A percentile compares a stretch with the other conserved stretches of the same genome.
Evolutionary conservation across 169 alveolate genomes (phyloP).

Genomic region (Plasmodium chabaudi): DNA sequence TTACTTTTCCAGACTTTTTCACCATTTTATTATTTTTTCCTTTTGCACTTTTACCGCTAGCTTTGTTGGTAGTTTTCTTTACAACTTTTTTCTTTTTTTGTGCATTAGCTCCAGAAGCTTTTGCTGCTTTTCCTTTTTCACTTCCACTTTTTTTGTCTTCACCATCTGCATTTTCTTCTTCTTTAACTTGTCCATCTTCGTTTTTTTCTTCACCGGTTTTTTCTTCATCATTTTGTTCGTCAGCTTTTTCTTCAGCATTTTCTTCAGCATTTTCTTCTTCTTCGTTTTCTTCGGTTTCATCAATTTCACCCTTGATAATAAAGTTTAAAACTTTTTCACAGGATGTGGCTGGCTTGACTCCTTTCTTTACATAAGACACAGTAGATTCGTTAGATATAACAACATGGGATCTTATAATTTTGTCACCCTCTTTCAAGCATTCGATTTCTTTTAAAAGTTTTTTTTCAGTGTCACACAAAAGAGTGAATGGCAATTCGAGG

Average conservation of each 20-base stretch:
- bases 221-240: background rate
- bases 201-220: background rate
- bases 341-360: conserved; percentile 79
- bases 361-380: conserved; percentile 79
- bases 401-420: conserved; percentile 78
- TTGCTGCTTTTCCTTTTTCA: background rate
- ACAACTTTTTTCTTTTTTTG: conserved; percentile 2
- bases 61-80: background rate
- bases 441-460: conserved; percentile 76
- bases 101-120: background rate
- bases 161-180: background rate
- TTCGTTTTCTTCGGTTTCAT: conserved; percentile 1
- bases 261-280: conserved; percentile 5
- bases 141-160: background rate
- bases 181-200: background rate
- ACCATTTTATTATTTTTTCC: conserved; percentile 19
- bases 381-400: conserved; percentile 77
- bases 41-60: background rate
- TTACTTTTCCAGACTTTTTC: conserved; percentile 15
- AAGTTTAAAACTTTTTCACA: conserved; percentile 27
- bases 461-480: conserved; percentile 80
- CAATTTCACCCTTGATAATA: conserved; percentile 33
- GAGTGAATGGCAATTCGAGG: conserved; percentile 70
- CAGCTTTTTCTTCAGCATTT: background rate
- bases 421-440: conserved; percentile 75